phyloP scores from a whole-genome alignment of 1,284 basidiomycete species.

The Ganoderma boninense region DNA sequence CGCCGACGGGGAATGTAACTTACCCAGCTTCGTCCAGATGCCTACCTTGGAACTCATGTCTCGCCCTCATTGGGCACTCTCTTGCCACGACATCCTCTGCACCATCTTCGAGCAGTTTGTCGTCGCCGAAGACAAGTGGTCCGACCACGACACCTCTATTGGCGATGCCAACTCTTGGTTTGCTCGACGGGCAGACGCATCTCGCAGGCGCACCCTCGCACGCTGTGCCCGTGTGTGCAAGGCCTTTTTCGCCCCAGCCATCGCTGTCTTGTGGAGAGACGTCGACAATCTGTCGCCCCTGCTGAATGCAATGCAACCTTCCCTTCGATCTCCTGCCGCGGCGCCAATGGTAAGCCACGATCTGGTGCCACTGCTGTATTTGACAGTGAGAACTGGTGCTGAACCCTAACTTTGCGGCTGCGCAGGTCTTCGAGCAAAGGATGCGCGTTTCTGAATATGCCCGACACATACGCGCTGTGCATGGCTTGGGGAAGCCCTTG shows the following conservation, averaged over 20 bases:
- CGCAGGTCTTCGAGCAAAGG: neutral
- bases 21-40: neutral
- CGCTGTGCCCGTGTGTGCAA: slow-evolving; percentile 25
- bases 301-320: neutral
- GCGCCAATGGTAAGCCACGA: neutral
- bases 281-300: slow-evolving; percentile 22
- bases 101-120: slow-evolving; percentile 24
- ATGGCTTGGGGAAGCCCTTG: slow-evolving; percentile 6
- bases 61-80: slow-evolving; percentile 12
- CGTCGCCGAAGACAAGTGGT: slow-evolving; percentile 16
- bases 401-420: neutral
- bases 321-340: neutral
- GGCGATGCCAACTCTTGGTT: slow-evolving; percentile 19
- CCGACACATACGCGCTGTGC: slow-evolving; percentile 20
- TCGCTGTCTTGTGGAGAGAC: slow-evolving; percentile 23
- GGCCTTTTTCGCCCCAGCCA: slow-evolving; percentile 25
- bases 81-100: slow-evolving; percentile 27
- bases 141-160: slow-evolving; percentile 23
- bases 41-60: neutral
- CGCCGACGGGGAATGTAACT: neutral
- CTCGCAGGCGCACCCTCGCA: slow-evolving; percentile 15
- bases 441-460: slow-evolving; percentile 19
- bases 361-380: neutral
- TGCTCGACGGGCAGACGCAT: slow-evolving; percentile 4
- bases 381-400: neutral